Conservation (phyloP, 1,139 yeast species). For the Sugiyamaella sp. region DNA sequence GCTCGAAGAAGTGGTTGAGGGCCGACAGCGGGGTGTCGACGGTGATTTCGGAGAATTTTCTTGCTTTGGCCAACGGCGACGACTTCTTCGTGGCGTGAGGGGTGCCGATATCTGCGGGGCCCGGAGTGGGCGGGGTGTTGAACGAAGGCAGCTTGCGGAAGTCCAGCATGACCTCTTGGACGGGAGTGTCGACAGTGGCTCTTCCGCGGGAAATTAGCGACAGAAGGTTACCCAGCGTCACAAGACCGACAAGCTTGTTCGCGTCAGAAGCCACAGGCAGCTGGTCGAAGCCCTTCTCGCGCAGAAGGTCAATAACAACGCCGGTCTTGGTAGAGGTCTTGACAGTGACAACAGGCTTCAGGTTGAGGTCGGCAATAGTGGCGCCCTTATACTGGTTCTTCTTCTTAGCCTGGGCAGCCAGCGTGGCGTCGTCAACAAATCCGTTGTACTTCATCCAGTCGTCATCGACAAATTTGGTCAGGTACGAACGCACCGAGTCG, state of each 20-base stretch:
- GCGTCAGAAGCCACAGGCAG: constrained; percentile 68
- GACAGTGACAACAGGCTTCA: constrained; percentile 83
- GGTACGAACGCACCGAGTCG: constrained; percentile 83
- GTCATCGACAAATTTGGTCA: constrained; percentile 87
- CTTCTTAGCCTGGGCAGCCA: constrained; percentile 49
- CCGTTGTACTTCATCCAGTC: constrained; percentile 89
- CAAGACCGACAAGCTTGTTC: constrained; percentile 73
- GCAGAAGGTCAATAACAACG: constrained; percentile 70
- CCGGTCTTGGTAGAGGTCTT: constrained; percentile 62
- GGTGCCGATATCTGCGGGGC: constrained; percentile 40
- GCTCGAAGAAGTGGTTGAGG: constrained; percentile 80
- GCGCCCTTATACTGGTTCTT: constrained; percentile 55
- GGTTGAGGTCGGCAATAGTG: constrained; percentile 69
- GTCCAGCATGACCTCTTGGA: constrained; percentile 67
- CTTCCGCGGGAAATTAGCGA: constrained; percentile 67
- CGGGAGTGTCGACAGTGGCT: constrained; percentile 61
- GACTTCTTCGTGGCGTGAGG: constrained; percentile 48
- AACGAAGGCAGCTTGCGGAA: constrained; percentile 63
- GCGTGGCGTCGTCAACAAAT: constrained; percentile 56
- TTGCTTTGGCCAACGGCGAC: constrained; percentile 51
- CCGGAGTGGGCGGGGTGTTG: constrained; percentile 41
- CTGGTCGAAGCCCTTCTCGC: constrained; percentile 82
- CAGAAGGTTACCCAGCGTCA: constrained; percentile 74
- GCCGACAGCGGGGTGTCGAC: constrained; percentile 68
- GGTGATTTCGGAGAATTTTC: constrained; percentile 71